Conservation (phyloP, 2,329 filamentous ascomycete genomes). For the Pyrenochaeta sp. region DNA sequence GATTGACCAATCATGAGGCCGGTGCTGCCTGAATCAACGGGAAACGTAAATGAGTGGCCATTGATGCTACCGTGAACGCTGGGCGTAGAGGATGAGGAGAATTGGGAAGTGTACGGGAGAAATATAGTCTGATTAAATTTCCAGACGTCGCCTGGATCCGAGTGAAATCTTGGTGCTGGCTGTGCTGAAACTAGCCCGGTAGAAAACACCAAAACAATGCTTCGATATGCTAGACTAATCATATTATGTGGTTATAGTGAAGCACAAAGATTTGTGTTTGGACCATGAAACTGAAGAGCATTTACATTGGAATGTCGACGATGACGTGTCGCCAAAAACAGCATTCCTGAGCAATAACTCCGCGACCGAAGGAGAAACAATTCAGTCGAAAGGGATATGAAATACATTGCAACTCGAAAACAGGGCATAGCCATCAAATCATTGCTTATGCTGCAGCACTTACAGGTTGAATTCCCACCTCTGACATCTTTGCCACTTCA, state of each 20-base stretch:
- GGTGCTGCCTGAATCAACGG: conserved; percentile 18
- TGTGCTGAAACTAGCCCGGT: background rate
- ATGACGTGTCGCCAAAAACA: no score
- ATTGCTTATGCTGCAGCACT: conserved; percentile 25
- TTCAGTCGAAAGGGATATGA: no score
- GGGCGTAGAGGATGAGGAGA: conserved; percentile 5
- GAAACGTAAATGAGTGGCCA: conserved; percentile 6
- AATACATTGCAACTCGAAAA: no score
- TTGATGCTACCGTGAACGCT: conserved; percentile 10
- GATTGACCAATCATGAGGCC: conserved; percentile 12
- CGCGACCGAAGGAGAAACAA: no score
- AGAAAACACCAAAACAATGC: no score
- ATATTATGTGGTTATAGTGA: no score
- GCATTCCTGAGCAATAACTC: no score
- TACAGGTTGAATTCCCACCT: conserved; percentile 41
- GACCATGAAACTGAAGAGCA: background rate
- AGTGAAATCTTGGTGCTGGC: no score
- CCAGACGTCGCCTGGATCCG: conserved; percentile 3
- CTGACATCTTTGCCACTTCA: conserved; percentile 30
- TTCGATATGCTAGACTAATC: no score
- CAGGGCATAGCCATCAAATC: no score
- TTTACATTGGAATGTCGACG: background rate
- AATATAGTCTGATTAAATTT: conserved; percentile 8
- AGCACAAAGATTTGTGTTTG: background rate
- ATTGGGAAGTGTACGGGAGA: conserved; percentile 9